A percentile compares a stretch with the other conserved stretches of the same genome.
phyloP scores from a whole-genome alignment of 805 yeast species.

The Cyberlindnera maritima region DNA sequence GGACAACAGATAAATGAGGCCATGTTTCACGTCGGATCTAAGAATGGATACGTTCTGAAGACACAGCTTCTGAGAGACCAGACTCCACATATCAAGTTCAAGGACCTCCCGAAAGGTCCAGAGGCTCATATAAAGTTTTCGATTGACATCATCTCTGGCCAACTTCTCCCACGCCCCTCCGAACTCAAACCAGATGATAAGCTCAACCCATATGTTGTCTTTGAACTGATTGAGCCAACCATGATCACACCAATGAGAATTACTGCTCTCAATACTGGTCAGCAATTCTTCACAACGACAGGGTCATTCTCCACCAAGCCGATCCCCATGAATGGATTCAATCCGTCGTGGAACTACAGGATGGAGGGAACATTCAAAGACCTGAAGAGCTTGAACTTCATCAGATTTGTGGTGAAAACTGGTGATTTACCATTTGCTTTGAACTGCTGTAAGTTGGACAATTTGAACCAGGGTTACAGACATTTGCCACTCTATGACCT shows the following conservation, averaged over 20 bases:
- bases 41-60: slow-evolving; percentile 76
- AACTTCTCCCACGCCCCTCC: slow-evolving; percentile 73
- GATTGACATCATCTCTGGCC: slow-evolving; percentile 71
- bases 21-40: slow-evolving; percentile 59
- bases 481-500: slow-evolving; percentile 74
- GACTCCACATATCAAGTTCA: slow-evolving; percentile 25
- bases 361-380: slow-evolving; percentile 41
- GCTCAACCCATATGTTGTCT: slow-evolving; percentile 58
- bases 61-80: slow-evolving; percentile 45
- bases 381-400: slow-evolving; percentile 49
- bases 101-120: slow-evolving; percentile 9
- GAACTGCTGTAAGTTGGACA: slow-evolving; percentile 56
- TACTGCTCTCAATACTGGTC: slow-evolving; percentile 8
- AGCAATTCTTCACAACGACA: background rate
- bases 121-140: slow-evolving; percentile 21
- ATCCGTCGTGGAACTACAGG: slow-evolving; percentile 74
- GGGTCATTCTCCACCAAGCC: slow-evolving; percentile 22
- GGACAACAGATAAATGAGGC: slow-evolving; percentile 90
- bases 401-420: slow-evolving; percentile 50
- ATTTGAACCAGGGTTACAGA: slow-evolving; percentile 75
- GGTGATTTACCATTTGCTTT: slow-evolving; percentile 50
- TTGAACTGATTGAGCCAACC: slow-evolving; percentile 56
- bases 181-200: slow-evolving; percentile 43
- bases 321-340: slow-evolving; percentile 74
- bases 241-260: slow-evolving; percentile 14